phyloP scores from a whole-genome alignment of 768 basidiomycete genomes.

The Hydnomerulius pinastri region DNA sequence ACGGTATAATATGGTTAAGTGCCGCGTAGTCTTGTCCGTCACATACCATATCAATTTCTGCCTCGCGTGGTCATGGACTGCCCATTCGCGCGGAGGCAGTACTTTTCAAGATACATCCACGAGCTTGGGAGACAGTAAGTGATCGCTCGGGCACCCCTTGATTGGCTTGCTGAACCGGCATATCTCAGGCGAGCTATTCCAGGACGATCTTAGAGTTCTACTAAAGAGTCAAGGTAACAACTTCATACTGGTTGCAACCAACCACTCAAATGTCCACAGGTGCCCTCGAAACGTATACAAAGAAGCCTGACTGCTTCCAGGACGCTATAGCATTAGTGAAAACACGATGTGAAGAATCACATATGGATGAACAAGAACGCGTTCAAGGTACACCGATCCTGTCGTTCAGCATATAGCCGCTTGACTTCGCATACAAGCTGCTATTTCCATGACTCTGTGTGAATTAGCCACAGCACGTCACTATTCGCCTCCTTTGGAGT shows the following conservation, averaged over 20 bases:
- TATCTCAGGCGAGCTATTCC: conserved; percentile 17
- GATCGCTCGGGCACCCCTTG: conserved; percentile 7
- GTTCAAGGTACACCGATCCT: conserved; percentile 49
- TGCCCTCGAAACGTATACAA: conserved; percentile 42
- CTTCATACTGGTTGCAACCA: conserved; percentile 3
- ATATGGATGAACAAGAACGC: conserved; percentile 60
- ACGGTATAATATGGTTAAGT: conserved; percentile 12
- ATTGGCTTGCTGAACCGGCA: background rate
- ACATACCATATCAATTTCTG: conserved; percentile 9
- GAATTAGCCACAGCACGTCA: conserved; percentile 76
- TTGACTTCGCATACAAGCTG: conserved; percentile 48
- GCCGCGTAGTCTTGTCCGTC: conserved; percentile 12
- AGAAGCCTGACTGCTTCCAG: conserved; percentile 65
- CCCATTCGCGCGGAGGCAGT: conserved; percentile 5
- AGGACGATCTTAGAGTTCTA: conserved; percentile 18
- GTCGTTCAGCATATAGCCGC: background rate
- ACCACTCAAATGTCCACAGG: conserved; percentile 32
- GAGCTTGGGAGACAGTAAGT: conserved; percentile 21
- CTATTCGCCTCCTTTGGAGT: conserved; percentile 69
- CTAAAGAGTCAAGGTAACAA: conserved; percentile 16
- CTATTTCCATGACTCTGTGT: conserved; percentile 78
- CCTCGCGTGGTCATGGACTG: conserved; percentile 32
- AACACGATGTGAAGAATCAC: conserved; percentile 53
- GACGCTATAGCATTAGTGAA: conserved; percentile 50
- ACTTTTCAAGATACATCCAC: conserved; percentile 5